Percentiles rank a stretch among this genome's conserved stretches.
Evolutionary conservation across 257 asterid genomes (phyloP).

Genomic region (Lavandula angustifolia): DNA sequence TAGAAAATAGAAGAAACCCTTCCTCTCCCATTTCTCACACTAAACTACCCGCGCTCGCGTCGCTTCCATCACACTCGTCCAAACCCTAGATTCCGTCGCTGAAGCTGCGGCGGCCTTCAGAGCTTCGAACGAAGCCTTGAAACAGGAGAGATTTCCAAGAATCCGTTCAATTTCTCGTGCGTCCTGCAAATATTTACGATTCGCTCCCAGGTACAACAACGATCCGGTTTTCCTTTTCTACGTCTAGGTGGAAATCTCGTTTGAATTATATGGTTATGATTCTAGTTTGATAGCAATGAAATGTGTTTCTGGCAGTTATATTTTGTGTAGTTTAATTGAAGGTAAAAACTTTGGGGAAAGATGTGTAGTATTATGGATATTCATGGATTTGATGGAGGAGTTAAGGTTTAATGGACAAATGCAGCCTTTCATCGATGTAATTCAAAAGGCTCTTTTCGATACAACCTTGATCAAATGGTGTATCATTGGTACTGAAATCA

Average conservation of each 20-base stretch:
- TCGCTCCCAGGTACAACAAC: too few species aligned
- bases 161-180: constrained; percentile 42
- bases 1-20: constrained; percentile 25
- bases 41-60: constrained; percentile 28
- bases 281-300: background rate
- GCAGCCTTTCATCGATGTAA: too few species aligned
- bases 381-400: constrained; percentile 10
- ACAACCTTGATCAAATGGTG: too few species aligned
- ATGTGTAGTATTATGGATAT: background rate
- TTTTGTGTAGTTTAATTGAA: constrained; percentile 15
- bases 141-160: constrained; percentile 32
- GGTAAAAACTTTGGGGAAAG: background rate
- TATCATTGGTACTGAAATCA: background rate
- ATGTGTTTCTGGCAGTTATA: constrained; percentile 4
- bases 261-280: constrained; percentile 5
- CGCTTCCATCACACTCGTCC: constrained; percentile 22
- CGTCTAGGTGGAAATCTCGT: too few species aligned
- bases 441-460: too few species aligned
- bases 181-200: background rate
- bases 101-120: constrained; percentile 25
- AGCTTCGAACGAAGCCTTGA: background rate
- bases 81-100: constrained; percentile 52
- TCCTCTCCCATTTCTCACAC: constrained; percentile 2
- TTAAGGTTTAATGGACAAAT: background rate
- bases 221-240: too few species aligned